Evolutionary conservation across 352 stramenopile genomes (phyloP), one percentile per base, ranked within the genome.

Genomic region (Phytophthora aleatoria): DNA sequence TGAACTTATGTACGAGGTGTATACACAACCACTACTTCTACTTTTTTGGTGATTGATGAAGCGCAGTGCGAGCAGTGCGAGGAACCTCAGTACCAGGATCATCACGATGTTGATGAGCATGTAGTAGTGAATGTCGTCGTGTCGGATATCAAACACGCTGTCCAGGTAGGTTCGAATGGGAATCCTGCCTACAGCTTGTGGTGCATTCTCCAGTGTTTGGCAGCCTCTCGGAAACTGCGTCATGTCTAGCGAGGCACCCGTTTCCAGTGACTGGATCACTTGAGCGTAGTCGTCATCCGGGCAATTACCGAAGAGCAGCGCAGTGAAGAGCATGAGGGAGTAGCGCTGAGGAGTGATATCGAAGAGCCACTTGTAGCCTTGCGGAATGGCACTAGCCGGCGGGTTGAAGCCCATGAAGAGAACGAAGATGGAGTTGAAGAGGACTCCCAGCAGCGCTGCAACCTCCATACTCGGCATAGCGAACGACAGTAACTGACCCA

Each of bases 41-140:
- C 27, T 71, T 66, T 82, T 83, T 54, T 85, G 77, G 58, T 87
- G 76, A 47, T 83, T 83, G 41, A 86, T 57, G 47, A 74, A 87
- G 5, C 74, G 66, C 55, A 86, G 58, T 20, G 71, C 64, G 8
- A 89, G 44, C 13, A 85, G 49, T 36, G 72, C 76, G 3, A 87
- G 64, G 4, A 87, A 36, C 36, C 76, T 63, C 30, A 85, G 71
- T 35, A 52, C 60, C 45, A 80, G 31, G 39, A 85, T 89, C 49
- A 75, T 69, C 16, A 63, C 42, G 26, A 69, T 36, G 48, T 69
- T 67, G 50, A 64, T 62, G 26, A 73, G 53, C 52, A 77, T 72
- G 50, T 79, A 73, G 26, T 74, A 52, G 45, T 69, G 31, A 27
- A 77, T 68, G 44, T 83, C 58, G 11, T 70, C 50, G 61, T 81